These are phyloP conservation scores for Plantago ovata DNA, from an alignment of 257 asterid species.

Conservation along the genomic window DNA sequence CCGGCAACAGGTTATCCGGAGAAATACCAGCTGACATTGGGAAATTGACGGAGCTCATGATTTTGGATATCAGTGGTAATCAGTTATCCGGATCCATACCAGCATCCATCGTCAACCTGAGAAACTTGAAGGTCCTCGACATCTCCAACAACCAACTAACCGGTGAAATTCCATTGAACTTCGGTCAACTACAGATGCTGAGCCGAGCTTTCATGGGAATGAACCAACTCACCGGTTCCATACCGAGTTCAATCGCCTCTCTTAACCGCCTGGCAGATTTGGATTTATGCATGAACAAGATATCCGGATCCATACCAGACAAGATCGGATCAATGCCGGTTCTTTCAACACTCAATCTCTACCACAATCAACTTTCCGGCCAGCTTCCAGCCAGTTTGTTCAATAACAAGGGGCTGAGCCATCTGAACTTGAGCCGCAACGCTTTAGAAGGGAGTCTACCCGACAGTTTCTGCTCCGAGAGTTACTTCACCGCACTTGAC, in stretches of 20 bases:
- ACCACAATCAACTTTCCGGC: conserved; percentile 31
- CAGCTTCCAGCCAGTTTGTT: conserved; percentile 29
- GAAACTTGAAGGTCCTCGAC: conserved; percentile 48
- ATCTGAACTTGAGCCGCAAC: conserved; percentile 51
- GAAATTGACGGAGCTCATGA: conserved; percentile 41
- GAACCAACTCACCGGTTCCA: conserved; percentile 37
- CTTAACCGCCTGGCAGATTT: conserved; percentile 25
- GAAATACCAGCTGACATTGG: conserved; percentile 46
- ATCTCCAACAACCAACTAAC: conserved; percentile 41
- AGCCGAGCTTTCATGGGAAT: conserved; percentile 53
- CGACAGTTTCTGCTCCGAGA: conserved; percentile 37
- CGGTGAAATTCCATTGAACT: conserved; percentile 42
- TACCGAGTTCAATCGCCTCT: conserved; percentile 19
- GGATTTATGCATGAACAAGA: conserved; percentile 28
- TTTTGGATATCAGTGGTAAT: conserved; percentile 57
- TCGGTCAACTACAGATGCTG: conserved; percentile 47
- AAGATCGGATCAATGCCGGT: conserved; percentile 29
- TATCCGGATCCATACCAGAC: conserved; percentile 45
- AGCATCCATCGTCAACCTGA: conserved; percentile 39
- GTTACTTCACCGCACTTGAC: conserved; percentile 49
- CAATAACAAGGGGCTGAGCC: conserved; percentile 30
- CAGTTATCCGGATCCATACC: conserved; percentile 43
- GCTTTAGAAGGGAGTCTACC: conserved; percentile 43
- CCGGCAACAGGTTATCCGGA: conserved; percentile 60
- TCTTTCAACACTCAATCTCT: conserved; percentile 21